Evolutionary conservation across 768 basidiomycete species (phyloP).

Genomic region (Imleria badia): DNA sequence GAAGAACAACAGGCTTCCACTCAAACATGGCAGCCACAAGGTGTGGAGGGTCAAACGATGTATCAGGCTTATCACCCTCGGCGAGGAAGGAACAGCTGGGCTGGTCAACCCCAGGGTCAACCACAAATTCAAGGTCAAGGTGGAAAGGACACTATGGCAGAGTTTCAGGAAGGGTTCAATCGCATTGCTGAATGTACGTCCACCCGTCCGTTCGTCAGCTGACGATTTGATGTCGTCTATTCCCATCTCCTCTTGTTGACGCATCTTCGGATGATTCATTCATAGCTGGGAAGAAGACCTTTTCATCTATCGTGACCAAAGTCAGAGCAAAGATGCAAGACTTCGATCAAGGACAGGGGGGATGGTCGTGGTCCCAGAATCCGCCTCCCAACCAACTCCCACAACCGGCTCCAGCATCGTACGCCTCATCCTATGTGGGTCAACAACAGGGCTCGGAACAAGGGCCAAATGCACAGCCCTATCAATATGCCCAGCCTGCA

Average conservation of each 20-base stretch:
- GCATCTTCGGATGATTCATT: not conserved
- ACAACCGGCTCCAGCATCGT: not conserved
- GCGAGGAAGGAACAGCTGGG: conserved; percentile 9
- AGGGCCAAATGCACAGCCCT: conserved; percentile 4
- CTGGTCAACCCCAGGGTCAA: conserved; percentile 2
- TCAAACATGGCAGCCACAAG: conserved; percentile 20
- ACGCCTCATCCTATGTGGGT: not conserved
- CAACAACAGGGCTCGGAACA: conserved; percentile 4
- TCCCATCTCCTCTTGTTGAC: not conserved
- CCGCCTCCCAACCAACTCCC: not conserved
- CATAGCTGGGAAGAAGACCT: conserved; percentile 75
- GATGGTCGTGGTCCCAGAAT: conserved; percentile 15
- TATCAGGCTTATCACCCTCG: conserved; percentile 29
- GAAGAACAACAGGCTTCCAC: conserved; percentile 47
- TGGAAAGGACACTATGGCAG: conserved; percentile 54
- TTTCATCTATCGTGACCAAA: conserved; percentile 68
- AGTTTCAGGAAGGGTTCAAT: conserved; percentile 72
- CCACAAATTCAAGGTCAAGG: conserved; percentile 18
- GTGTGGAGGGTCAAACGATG: conserved; percentile 4
- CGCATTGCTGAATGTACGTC: conserved; percentile 77
- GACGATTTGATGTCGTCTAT: not conserved
- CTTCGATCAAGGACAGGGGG: conserved; percentile 53
- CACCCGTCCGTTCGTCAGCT: not conserved
- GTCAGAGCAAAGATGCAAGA: conserved; percentile 86
- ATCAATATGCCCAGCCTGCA: not conserved